phyloP scores from a whole-genome alignment of 805 yeast genomes.

The Yamadazyma akitaensis region DNA sequence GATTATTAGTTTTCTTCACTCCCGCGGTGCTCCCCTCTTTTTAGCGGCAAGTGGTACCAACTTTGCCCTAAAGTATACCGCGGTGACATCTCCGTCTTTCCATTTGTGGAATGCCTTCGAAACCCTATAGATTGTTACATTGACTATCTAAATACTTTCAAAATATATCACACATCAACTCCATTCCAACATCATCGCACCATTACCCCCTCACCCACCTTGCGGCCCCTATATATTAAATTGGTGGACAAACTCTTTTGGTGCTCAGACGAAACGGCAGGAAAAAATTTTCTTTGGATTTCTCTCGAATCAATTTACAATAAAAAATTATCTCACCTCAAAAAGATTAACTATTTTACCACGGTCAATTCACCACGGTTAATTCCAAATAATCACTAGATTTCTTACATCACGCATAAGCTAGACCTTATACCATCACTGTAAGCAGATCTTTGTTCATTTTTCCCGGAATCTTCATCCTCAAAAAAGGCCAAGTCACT shows the following conservation, averaged over 20 bases:
- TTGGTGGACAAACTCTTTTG: constrained; percentile 6
- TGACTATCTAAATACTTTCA: neutral
- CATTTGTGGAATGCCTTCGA: neutral
- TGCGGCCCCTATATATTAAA: neutral
- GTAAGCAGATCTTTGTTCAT: neutral
- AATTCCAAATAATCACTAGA: neutral
- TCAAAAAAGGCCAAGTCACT: neutral
- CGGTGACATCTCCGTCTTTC: too few species aligned
- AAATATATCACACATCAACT: neutral
- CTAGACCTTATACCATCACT: neutral
- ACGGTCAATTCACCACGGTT: neutral
- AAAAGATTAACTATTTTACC: neutral
- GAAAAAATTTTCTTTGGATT: constrained; percentile 5
- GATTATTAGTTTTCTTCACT: too few species aligned
- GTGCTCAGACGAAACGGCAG: constrained; percentile 8
- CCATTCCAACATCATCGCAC: neutral
- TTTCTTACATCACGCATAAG: neutral
- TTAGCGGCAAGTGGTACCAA: too few species aligned
- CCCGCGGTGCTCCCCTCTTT: too few species aligned
- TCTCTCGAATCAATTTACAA: constrained; percentile 8
- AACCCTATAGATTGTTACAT: neutral
- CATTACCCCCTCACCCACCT: neutral
- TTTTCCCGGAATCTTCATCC: neutral
- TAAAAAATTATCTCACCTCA: neutral
- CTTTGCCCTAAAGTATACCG: too few species aligned